These are phyloP conservation scores for Globisporangium solare DNA, from an alignment of 352 stramenopile species.

Conservation along the genomic window DNA sequence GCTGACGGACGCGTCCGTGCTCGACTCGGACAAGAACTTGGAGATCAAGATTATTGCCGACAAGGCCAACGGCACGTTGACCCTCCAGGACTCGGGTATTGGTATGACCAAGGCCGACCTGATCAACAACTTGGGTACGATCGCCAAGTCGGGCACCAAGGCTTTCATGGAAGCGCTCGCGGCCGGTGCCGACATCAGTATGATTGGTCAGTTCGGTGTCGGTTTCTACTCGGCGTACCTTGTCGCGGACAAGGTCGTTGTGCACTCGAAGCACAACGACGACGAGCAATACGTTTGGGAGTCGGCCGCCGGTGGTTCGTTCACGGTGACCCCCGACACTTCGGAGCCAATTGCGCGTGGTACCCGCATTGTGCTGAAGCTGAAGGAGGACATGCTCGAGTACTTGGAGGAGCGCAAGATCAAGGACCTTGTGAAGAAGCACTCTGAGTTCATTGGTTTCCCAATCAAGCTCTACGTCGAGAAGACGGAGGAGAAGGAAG, in stretches of 20 bases:
- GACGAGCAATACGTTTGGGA: conserved; percentile 98
- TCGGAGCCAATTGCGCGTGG: conserved; percentile 86
- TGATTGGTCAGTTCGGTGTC: conserved; percentile 99
- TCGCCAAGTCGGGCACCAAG: conserved; percentile 99
- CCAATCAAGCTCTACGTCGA: conserved; percentile 99
- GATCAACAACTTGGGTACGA: conserved; percentile 99
- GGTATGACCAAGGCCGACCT: conserved; percentile 99
- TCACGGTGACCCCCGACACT: conserved; percentile 93
- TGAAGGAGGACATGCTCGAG: conserved; percentile 99
- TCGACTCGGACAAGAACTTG: conserved; percentile 96
- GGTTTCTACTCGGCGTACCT: conserved; percentile 99
- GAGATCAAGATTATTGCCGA: conserved; percentile 99
- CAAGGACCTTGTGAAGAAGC: conserved; percentile 99
- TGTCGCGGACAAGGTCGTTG: conserved; percentile 98
- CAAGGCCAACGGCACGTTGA: conserved; percentile 99
- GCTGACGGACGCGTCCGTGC: conserved; percentile 93
- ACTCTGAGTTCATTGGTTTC: conserved; percentile 99
- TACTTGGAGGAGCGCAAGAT: conserved; percentile 98
- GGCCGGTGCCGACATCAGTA: conserved; percentile 97
- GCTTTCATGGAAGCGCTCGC: conserved; percentile 99
- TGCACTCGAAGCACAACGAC: conserved; percentile 99
- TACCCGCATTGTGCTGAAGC: conserved; percentile 95
- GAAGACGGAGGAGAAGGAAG: conserved; percentile 99
- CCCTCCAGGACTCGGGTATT: conserved; percentile 98
- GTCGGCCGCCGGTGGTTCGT: conserved; percentile 96